Evolutionary conservation across 352 stramenopile species (phyloP), one percentile per base, ranked within the genome.

Genomic region (Globisporangium radiosum): DNA sequence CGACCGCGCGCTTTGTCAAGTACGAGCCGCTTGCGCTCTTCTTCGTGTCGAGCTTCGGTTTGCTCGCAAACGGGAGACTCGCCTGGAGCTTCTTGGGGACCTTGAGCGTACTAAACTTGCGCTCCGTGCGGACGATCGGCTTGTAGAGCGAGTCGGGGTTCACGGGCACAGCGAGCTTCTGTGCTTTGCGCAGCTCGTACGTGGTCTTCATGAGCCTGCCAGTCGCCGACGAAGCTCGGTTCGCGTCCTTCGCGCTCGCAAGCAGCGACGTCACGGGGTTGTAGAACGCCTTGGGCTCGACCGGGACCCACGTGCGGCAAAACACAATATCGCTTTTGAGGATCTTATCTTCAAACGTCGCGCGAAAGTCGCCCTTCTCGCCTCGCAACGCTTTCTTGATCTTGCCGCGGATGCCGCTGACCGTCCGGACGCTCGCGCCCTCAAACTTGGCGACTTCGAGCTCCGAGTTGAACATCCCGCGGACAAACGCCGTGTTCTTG

Each of bases 341-440:
- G 71, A 99, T 96, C 72, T 99, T 99, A 77, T 99, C 97, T 73
- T 99, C 98, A 68, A 99, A 99, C 0, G 97, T 99, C 1, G 97
- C 97, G 60, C 98, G 90, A 76, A 99, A 99, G 57, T 97, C 89
- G 39, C 98, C 98, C 70, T 90, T 85, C 65, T 89, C 71, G 59
- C 97, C 93, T 44, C 90, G 81, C 63, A 98, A 63, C 3, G 94
- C 90, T 70, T 99, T 99, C 70, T 99, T 99, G 52, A 99, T 94
- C 59, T 96, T 87, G 50, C 98, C 97, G 57, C 98, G 93, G 64
- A 99, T 97, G 52, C 98, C 98, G 72, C 90, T 98, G 10, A 99
- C 98, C 15, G 98, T 99, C 19, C 96, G 95, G 54, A 99, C 87
- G 47, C 81, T 96, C 17, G 97, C 97, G 36, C 97, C 96, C 76